Evolutionary conservation across 2,329 filamentous ascomycete species (phyloP), one percentile per base, ranked within the genome.

Genomic region (Colletotrichum melonis): DNA sequence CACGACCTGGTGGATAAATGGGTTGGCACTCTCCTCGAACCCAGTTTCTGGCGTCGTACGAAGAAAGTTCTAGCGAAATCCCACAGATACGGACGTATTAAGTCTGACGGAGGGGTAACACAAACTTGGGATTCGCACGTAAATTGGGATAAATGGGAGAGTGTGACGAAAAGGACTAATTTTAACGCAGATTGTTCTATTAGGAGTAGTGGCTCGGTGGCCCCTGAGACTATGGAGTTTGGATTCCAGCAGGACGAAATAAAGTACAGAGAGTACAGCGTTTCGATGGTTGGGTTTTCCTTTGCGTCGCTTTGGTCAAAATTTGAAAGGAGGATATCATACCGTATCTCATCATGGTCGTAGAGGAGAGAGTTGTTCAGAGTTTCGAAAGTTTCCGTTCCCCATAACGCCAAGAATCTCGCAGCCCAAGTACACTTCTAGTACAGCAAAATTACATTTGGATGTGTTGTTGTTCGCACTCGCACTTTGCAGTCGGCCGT

Each of bases 271-370:
- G 26, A 38, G 55, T 28, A 62, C 67, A 57, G 55, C 60, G 19
- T 60, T 38, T 42, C 22, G 22, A 38, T 22, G 26, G 28, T 32
- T 46, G 22, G 22, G 59, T 63, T 35, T n/a, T 63, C 42, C 19
- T 42, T 72, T 64, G 63, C 38, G 14, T 55, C 55, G 19, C 38
- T 63, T 68, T 73, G 65, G 30, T 54, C 69, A 75, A 77, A 77
- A 75, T 35, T 64, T 1, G 49, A 77, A 49, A 77, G 76, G 77
- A 80, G 83, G 84, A 85, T 85, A 85, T 85, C 83, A 81, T 81
- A 77, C 80, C 79, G 78, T 82, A 78, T 79, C 80, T 85, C 84
- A 80, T 86, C 77, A 82, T 78, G 76, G 75, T 81, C 80, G 77
- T 82, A 78, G 81, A 78, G 80, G 79, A 82, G 81, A 81, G 78